These are phyloP conservation scores for Globisporangium irregulare DNA, from an alignment of 352 stramenopile genomes.

Conservation along the genomic window DNA sequence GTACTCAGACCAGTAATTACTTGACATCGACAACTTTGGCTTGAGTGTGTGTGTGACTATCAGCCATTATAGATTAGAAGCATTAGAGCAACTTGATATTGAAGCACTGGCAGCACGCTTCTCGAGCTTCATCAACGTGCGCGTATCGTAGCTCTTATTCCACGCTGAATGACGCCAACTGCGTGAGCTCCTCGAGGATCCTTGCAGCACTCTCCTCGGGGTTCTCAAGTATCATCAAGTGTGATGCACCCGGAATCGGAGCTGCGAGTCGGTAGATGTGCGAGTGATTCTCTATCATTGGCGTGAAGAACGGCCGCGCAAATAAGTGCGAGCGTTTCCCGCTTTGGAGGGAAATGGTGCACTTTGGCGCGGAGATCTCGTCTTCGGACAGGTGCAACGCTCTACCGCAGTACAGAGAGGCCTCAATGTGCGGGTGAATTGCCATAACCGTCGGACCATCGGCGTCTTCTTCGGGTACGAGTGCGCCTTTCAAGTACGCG, in stretches of 20 bases:
- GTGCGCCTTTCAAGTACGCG: conserved; percentile 24
- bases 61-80: too few species aligned
- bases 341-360: conserved; percentile 29
- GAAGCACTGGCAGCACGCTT: too few species aligned
- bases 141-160: too few species aligned
- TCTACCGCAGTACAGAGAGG: conserved; percentile 28
- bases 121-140: too few species aligned
- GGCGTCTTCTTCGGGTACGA: conserved; percentile 18
- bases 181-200: conserved; percentile 16
- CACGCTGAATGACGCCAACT: neutral
- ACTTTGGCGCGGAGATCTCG: conserved; percentile 30
- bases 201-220: conserved; percentile 22
- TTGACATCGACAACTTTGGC: too few species aligned
- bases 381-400: conserved; percentile 21
- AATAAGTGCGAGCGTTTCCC: conserved; percentile 30
- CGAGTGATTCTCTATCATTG: conserved; percentile 17
- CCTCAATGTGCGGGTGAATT: conserved; percentile 27
- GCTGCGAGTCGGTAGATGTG: conserved; percentile 24
- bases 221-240: conserved; percentile 50
- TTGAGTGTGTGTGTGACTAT: too few species aligned
- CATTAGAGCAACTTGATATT: too few species aligned
- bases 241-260: conserved; percentile 28
- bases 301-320: conserved; percentile 10
- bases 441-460: conserved; percentile 23
- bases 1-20: too few species aligned